Evolutionary conservation across 2,329 filamentous ascomycete species (phyloP), one percentile per base, ranked within the genome.

Genomic region (Aspergillus pseudonomiae): DNA sequence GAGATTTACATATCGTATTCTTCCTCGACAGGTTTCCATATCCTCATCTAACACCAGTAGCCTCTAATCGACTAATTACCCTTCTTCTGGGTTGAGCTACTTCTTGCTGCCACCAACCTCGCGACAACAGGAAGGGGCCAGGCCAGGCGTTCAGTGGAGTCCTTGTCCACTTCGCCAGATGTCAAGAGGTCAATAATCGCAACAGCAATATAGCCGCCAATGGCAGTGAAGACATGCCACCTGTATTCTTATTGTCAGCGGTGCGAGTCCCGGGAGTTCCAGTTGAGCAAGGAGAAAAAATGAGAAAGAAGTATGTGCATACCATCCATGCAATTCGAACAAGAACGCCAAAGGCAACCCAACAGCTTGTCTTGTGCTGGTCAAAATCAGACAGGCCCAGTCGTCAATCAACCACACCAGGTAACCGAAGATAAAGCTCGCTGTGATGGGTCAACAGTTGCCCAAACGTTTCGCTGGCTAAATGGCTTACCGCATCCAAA

Each of bases 241-340:
- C 79, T 81, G 14, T 55, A 24, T n/a, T 43, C 6, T 19, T 36
- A 5, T 1, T 1, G 52, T 65, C 28, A 68, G 36, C 36, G n/a
- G 19, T n/a, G 10, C 11, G 3, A n/a, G 1, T 9, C 39, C 39
- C 3, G 11, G 36, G 21, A n/a, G 21, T 24, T 24, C 21, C 21
- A 28, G 26, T 28, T 4, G 26, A 28, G 26, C 26, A 5, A 28
- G 26, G 16, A 26, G 3, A 48, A 24, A 24, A 24, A 24, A 24
- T 24, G 24, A 4, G 41, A 3, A 54, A 21, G 14, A 58, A 32
- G 12, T 16, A 46, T 16, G 7, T 55, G 65, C 74, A 30, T 73
- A 81, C 79, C 79, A 81, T 66, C 79, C 79, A 58, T 81, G 79
- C 5, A 81, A 60, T 63, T 81, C 79, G 2, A 80, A 65, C 0